These are phyloP conservation scores for Cerioporus squamosus DNA, from an alignment of 1,284 basidiomycete species.

Conservation along the genomic window DNA sequence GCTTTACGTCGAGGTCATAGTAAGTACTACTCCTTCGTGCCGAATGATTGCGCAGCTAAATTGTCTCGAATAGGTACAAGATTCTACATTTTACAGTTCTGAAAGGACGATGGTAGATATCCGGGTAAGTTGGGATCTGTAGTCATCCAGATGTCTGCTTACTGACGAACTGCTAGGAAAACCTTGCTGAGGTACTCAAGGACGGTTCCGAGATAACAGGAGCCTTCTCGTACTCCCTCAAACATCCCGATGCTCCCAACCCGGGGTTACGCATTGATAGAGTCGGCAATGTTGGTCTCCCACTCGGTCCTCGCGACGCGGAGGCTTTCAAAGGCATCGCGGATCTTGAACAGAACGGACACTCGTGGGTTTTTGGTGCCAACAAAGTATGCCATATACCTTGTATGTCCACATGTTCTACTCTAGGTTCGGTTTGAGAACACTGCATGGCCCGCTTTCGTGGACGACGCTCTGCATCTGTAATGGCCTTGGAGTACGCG, in stretches of 20 bases:
- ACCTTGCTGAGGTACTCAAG: no score
- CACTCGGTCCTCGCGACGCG: conserved; percentile 30
- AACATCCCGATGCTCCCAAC: conserved; percentile 28
- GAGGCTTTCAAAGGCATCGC: neutral
- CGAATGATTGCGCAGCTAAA: no score
- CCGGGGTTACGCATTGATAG: conserved; percentile 24
- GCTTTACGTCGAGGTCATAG: no score
- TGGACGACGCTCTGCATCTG: neutral
- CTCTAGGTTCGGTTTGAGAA: neutral
- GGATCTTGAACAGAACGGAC: neutral
- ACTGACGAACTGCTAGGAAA: no score
- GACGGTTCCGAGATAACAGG: neutral
- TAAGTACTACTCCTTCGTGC: no score
- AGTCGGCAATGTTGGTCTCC: conserved; percentile 40
- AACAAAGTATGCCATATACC: neutral
- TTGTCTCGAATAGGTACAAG: no score
- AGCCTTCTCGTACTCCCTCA: conserved; percentile 24
- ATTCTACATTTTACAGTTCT: no score
- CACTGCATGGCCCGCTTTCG: neutral
- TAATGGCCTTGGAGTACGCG: neutral
- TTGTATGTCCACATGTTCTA: neutral
- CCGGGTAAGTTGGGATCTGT: no score
- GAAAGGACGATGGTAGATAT: no score
- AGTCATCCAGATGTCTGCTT: no score
- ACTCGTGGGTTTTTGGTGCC: neutral